phyloP scores from a whole-genome alignment of 83 land plant genomes.

The Thuja plicata region DNA sequence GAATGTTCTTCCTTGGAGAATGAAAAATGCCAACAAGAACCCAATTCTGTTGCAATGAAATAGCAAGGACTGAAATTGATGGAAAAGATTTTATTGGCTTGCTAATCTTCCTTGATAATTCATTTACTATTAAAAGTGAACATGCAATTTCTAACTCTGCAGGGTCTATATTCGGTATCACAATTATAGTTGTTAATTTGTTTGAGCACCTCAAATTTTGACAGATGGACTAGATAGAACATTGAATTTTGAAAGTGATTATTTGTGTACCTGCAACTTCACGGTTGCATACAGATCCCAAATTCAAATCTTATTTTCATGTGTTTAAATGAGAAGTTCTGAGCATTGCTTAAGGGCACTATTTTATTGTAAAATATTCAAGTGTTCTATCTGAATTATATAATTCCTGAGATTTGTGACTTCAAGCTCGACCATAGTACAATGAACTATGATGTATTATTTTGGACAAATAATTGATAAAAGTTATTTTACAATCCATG shows the following conservation, averaged over 20 bases:
- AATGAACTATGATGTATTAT: background rate
- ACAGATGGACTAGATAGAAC: constrained; percentile 25
- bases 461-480: background rate
- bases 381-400: background rate
- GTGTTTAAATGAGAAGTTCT: background rate
- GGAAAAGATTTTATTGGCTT: constrained; percentile 52
- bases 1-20: constrained; percentile 66
- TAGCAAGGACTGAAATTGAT: constrained; percentile 32
- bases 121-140: constrained; percentile 38
- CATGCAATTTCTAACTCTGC: constrained; percentile 46
- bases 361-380: background rate
- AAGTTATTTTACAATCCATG: background rate
- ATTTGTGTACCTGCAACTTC: background rate
- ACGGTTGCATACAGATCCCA: background rate
- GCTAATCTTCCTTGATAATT: constrained; percentile 14
- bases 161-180: constrained; percentile 48
- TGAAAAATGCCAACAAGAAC: constrained; percentile 46
- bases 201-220: constrained; percentile 61
- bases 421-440: background rate
- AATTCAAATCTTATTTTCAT: background rate
- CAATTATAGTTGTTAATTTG: constrained; percentile 55
- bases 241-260: background rate
- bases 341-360: background rate
- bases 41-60: constrained; percentile 70
- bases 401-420: background rate